Conservation (phyloP, 2,329 filamentous ascomycete species). For the Aspergillus japonicus region DNA sequence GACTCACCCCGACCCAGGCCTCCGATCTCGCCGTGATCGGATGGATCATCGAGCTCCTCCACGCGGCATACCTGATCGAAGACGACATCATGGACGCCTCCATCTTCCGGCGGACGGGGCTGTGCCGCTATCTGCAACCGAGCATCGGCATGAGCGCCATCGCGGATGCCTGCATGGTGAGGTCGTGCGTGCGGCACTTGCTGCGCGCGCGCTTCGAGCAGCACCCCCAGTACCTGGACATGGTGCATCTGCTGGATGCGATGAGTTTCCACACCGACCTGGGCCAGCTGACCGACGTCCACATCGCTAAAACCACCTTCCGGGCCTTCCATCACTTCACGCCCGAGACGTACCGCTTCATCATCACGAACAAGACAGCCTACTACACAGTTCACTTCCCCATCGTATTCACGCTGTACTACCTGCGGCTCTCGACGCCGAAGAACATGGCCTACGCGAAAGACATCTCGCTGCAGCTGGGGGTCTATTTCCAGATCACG, state of each 20-base stretch:
- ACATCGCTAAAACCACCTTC: slow-evolving; percentile 75
- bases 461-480: slow-evolving; percentile 89
- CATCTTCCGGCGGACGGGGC: background rate
- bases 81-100: background rate
- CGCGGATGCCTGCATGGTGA: background rate
- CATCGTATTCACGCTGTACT: slow-evolving; percentile 81
- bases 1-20: background rate
- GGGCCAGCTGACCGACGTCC: slow-evolving; percentile 75
- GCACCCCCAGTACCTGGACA: slow-evolving; percentile 57
- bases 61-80: background rate
- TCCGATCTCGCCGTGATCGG: background rate
- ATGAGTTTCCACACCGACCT: background rate
- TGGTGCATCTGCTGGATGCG: slow-evolving; percentile 36
- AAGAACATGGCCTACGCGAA: slow-evolving; percentile 84
- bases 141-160: background rate
- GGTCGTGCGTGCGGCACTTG: background rate
- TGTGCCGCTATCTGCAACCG: background rate
- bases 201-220: background rate
- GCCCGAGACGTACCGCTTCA: slow-evolving; percentile 86
- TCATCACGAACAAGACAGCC: slow-evolving; percentile 97
- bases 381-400: slow-evolving; percentile 99
- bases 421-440: slow-evolving; percentile 76
- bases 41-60: background rate
- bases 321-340: slow-evolving; percentile 75
- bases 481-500: slow-evolving; percentile 98